Evolutionary conservation across 139 green algal species (phyloP).

Genomic region (Desmodesmus armatus): DNA sequence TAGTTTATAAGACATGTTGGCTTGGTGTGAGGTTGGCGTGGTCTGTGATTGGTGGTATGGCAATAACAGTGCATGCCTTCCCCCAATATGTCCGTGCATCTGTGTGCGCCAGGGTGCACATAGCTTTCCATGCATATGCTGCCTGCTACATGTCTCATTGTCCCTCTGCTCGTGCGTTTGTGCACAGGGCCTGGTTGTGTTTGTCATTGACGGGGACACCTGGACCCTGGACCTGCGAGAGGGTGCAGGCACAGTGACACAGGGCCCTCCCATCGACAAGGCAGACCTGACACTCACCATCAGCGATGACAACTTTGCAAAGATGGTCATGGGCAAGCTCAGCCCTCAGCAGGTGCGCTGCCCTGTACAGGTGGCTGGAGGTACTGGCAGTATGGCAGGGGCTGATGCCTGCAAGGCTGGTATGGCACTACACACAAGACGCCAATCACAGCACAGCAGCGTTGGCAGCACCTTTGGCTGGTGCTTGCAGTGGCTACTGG

Average conservation of each 20-base stretch:
- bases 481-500: too few relatives aligned
- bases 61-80: neutral
- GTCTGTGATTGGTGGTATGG: neutral
- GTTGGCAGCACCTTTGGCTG: too few relatives aligned
- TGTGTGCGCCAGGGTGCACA: neutral
- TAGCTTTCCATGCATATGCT: neutral
- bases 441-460: too few relatives aligned
- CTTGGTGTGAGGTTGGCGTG: neutral
- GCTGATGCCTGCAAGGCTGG: too few relatives aligned
- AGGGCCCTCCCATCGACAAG: conserved; percentile 57
- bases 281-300: conserved; percentile 85
- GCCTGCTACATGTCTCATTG: neutral
- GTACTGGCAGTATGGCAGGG: too few relatives aligned
- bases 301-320: conserved; percentile 74
- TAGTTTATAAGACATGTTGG: neutral
- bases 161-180: neutral
- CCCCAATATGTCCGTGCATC: neutral
- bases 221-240: conserved; percentile 83
- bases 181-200: conserved; percentile 82
- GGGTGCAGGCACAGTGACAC: conserved; percentile 47
- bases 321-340: conserved; percentile 88
- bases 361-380: too few relatives aligned
- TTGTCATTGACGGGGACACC: conserved; percentile 82
- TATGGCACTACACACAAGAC: too few relatives aligned
- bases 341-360: conserved; percentile 82